These are phyloP conservation scores for Paraphaeosphaeria sporulosa DNA, from an alignment of 2,329 filamentous ascomycete species.

Conservation along the genomic window DNA sequence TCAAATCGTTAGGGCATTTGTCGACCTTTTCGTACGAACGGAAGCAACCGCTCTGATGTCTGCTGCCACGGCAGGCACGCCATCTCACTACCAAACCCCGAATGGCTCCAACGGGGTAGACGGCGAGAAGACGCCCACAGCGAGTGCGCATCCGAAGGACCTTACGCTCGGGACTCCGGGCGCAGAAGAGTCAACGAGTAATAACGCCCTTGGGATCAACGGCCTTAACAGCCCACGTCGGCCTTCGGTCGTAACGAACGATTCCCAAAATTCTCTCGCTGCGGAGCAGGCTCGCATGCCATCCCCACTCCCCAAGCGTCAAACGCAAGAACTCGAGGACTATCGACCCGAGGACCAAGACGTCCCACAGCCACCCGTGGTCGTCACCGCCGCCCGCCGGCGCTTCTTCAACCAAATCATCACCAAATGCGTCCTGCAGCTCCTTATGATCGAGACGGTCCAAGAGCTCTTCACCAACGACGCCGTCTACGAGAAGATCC, in stretches of 20 bases:
- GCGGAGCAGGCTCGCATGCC: conserved; percentile 39
- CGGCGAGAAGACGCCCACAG: conserved; percentile 51
- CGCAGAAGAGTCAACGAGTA: conserved; percentile 33
- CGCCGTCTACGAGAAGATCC: conserved; percentile 90
- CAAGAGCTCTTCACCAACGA: conserved; percentile 99
- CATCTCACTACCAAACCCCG: conserved; percentile 42
- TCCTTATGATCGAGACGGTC: conserved; percentile 99
- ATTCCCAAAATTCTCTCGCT: conserved; percentile 29
- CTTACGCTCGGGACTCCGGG: conserved; percentile 43
- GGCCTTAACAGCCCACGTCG: conserved; percentile 41
- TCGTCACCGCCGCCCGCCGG: conserved; percentile 89
- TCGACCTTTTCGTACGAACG: conserved; percentile 91
- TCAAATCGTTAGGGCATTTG: conserved; percentile 94
- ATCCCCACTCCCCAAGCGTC: conserved; percentile 44
- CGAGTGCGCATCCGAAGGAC: conserved; percentile 41
- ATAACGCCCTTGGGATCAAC: conserved; percentile 57
- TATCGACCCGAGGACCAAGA: conserved; percentile 74
- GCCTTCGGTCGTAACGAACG: conserved; percentile 41
- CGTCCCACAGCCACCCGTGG: conserved; percentile 85
- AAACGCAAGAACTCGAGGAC: conserved; percentile 72
- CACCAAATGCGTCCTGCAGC: conserved; percentile 94
- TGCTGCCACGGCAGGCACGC: conserved; percentile 65
- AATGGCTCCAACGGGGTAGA: conserved; percentile 55
- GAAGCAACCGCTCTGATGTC: conserved; percentile 96
- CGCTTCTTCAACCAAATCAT: conserved; percentile 99